Evolutionary conservation across 1,284 basidiomycete genomes (phyloP).

Genomic region (Porodaedalea pini): DNA sequence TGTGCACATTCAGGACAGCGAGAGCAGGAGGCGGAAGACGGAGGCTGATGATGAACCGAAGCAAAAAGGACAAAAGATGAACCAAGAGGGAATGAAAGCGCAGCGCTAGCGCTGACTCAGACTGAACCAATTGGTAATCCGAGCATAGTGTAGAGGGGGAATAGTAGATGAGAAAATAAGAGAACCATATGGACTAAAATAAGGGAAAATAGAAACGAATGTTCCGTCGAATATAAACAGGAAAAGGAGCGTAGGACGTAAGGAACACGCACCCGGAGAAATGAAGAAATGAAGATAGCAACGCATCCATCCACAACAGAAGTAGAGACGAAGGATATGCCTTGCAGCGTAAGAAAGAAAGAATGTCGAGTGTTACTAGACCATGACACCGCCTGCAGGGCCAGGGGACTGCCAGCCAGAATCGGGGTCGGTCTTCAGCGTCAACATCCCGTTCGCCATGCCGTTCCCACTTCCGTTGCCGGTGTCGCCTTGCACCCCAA

Average conservation of each 20-base stretch:
- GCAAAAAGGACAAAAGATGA: neutral
- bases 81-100: neutral
- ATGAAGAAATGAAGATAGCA: neutral
- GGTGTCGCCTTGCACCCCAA: neutral
- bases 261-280: neutral
- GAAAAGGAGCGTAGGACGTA: no score
- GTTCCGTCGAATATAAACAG: neutral
- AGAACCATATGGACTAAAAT: neutral
- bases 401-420: constrained; percentile 7
- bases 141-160: neutral
- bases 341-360: no score
- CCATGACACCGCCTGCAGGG: constrained; percentile 13
- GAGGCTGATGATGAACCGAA: no score
- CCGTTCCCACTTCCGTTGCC: neutral
- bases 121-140: neutral
- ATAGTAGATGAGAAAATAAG: neutral
- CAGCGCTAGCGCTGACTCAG: neutral
- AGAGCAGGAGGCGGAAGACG: no score
- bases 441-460: neutral
- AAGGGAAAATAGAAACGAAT: neutral
- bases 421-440: constrained; percentile 8
- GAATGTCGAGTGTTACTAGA: constrained; percentile 11
- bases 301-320: no score
- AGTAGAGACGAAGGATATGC: no score
- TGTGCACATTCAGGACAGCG: neutral